These are phyloP conservation scores for Trichocladium antarcticum DNA, from an alignment of 495 filamentous ascomycete genomes.

Conservation along the genomic window DNA sequence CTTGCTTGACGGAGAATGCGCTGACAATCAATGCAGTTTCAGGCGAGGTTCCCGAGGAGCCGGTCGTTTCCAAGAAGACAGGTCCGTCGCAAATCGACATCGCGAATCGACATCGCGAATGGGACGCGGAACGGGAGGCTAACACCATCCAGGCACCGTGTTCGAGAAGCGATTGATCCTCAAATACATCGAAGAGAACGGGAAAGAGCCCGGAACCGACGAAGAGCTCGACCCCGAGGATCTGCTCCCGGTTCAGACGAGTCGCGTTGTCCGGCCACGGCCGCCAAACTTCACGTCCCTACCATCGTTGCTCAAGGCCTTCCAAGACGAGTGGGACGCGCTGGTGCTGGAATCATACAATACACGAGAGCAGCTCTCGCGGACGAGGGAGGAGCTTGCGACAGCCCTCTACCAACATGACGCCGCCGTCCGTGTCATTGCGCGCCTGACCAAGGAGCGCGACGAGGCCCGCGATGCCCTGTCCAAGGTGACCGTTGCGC, in stretches of 20 bases:
- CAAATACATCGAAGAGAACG: conserved; percentile 86
- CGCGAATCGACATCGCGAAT: too few species aligned
- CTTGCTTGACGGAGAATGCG: background rate
- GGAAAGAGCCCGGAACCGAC: conserved; percentile 84
- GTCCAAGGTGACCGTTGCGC: conserved; percentile 63
- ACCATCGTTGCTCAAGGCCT: conserved; percentile 87
- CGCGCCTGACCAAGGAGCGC: conserved; percentile 72
- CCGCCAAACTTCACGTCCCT: conserved; percentile 94
- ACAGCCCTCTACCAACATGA: conserved; percentile 93
- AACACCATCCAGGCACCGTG: conserved; percentile 52
- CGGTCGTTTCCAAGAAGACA: conserved; percentile 88
- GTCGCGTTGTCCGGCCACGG: conserved; percentile 71
- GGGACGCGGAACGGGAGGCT: background rate
- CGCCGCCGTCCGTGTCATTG: conserved; percentile 87
- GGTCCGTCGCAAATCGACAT: conserved; percentile 58
- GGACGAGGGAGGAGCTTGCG: conserved; percentile 85
- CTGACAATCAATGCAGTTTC: conserved; percentile 54
- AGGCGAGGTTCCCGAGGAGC: conserved; percentile 89
- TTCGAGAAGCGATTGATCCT: conserved; percentile 94
- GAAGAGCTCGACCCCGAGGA: conserved; percentile 81
- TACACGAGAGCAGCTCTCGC: conserved; percentile 72
- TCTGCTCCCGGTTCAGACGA: conserved; percentile 73
- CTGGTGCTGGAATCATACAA: conserved; percentile 82
- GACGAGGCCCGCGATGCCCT: conserved; percentile 92
- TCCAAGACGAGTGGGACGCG: conserved; percentile 98